phyloP scores from a whole-genome alignment of 73 alveolate genomes.

The Tetrahymena malaccensis region DNA sequence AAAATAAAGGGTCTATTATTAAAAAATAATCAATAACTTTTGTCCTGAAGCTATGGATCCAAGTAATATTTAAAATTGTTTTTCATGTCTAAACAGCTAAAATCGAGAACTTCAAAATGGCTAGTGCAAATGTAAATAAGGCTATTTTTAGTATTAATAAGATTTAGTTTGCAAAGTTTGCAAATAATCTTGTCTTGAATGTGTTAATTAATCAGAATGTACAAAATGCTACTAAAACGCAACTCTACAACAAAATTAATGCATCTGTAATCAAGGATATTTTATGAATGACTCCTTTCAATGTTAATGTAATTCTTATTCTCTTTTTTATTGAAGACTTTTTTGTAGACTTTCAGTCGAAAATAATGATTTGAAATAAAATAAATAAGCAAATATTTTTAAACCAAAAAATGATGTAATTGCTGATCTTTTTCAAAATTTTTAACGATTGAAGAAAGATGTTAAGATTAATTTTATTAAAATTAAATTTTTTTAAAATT shows the following conservation, averaged over 20 bases:
- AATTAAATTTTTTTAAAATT: too few species aligned
- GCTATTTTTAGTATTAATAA: too few species aligned
- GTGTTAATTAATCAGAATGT: not conserved
- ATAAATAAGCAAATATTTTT: not conserved
- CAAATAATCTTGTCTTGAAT: not conserved
- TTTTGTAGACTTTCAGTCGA: too few species aligned
- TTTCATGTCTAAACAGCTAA: not conserved
- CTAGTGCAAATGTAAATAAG: not conserved
- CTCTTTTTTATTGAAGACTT: too few species aligned
- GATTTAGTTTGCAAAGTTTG: not conserved
- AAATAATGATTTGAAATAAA: not conserved
- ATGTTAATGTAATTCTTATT: not conserved
- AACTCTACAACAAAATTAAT: not conserved
- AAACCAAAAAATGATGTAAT: not conserved
- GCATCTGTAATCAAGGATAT: not conserved
- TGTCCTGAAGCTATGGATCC: not conserved
- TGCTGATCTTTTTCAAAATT: too few species aligned
- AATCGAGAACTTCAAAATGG: too few species aligned
- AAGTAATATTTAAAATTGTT: not conserved
- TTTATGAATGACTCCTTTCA: not conserved
- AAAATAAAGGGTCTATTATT: not conserved
- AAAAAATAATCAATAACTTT: too few species aligned
- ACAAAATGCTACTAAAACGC: not conserved
- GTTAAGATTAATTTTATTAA: too few species aligned
- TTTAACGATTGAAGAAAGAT: too few species aligned